These are phyloP conservation scores for Aspergillus oerlinghausenensis DNA, from an alignment of 2,329 filamentous ascomycete species.

Conservation along the genomic window DNA sequence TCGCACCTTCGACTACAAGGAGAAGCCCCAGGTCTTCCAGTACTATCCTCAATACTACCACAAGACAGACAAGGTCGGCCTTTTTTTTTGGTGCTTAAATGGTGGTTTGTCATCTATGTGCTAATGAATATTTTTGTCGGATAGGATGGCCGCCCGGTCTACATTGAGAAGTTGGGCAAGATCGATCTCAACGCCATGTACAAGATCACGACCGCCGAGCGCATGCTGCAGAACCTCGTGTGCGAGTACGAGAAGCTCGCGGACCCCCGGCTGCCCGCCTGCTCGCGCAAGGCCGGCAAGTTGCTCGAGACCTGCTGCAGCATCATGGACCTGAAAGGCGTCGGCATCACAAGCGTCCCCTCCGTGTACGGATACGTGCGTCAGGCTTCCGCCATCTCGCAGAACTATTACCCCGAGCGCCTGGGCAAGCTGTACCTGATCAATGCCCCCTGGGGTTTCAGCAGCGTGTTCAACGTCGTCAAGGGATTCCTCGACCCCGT, in stretches of 20 bases:
- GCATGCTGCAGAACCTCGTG: conserved; percentile 94
- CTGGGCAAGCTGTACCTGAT: conserved; percentile 95
- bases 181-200: conserved; percentile 87
- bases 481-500: conserved; percentile 96
- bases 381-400: conserved; percentile 80
- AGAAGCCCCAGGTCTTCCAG: conserved; percentile 77
- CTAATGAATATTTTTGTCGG: conserved; percentile 2
- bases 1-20: conserved; percentile 76
- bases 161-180: conserved; percentile 93
- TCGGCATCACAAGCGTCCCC: conserved; percentile 73
- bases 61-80: conserved; percentile 59
- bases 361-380: conserved; percentile 86
- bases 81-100: not conserved
- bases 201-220: conserved; percentile 86
- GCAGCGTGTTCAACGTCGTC: conserved; percentile 75
- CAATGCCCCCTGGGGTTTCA: conserved; percentile 97
- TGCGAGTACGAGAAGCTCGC: conserved; percentile 96
- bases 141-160: conserved; percentile 91
- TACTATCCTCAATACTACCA: conserved; percentile 99
- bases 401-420: conserved; percentile 99
- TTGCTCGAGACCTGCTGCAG: conserved; percentile 97
- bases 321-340: conserved; percentile 96
- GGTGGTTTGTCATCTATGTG: not conserved
- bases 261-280: conserved; percentile 89
- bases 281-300: conserved; percentile 83